A percentile compares a stretch with the other conserved stretches of the same genome.
phyloP scores from a whole-genome alignment of 225 moss, liverwort and hornwort genomes.

The Antitrichia curtipendula region DNA sequence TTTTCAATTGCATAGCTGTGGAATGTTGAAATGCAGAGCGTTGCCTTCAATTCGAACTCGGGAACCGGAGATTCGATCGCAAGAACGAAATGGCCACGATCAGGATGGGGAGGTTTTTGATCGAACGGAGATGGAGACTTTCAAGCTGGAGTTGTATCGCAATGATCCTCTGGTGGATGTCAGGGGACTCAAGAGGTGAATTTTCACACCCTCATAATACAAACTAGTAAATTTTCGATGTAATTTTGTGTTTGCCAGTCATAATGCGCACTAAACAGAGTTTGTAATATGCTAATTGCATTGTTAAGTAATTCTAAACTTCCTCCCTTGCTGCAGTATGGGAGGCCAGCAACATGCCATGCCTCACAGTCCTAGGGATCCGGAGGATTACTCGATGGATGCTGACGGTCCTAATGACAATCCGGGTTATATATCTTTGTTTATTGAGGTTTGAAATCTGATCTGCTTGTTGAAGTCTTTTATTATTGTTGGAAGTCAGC shows the following conservation, averaged over 20 bases:
- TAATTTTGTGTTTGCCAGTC: neutral
- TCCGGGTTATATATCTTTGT: constrained; percentile 31
- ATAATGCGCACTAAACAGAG: neutral
- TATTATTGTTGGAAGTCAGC: neutral
- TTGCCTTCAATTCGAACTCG: constrained; percentile 42
- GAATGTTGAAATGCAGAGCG: constrained; percentile 5
- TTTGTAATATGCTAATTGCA: neutral
- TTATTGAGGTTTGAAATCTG: constrained; percentile 29
- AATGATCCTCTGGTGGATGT: constrained; percentile 90
- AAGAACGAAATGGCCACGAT: constrained; percentile 35
- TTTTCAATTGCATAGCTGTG: neutral
- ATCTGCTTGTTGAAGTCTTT: neutral
- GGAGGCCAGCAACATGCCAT: constrained; percentile 80
- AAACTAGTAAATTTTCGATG: neutral
- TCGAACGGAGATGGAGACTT: constrained; percentile 62
- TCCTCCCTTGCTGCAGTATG: constrained; percentile 48
- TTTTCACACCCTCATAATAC: neutral
- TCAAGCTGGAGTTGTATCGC: constrained; percentile 85
- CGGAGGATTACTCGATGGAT: constrained; percentile 81
- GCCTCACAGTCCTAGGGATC: constrained; percentile 53
- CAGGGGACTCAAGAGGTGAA: constrained; percentile 82
- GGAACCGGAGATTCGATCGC: constrained; percentile 18
- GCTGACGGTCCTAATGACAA: constrained; percentile 57
- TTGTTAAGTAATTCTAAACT: neutral
- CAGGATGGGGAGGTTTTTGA: constrained; percentile 40